These are phyloP conservation scores for Monilinia polystroma DNA, from an alignment of 2,329 filamentous ascomycete genomes.

Conservation along the genomic window DNA sequence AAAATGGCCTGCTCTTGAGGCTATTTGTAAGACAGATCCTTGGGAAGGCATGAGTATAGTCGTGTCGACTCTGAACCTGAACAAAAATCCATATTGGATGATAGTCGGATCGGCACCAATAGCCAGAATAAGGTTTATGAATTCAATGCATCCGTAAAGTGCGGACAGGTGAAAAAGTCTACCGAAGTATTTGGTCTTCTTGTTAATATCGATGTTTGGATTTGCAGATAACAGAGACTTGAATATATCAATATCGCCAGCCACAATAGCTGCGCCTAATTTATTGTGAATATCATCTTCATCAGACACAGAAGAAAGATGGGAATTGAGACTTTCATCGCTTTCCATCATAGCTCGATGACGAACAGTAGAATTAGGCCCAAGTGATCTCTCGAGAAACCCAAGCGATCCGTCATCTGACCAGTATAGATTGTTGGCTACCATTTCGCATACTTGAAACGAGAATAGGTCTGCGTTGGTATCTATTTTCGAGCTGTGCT, in stretches of 20 bases:
- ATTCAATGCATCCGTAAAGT: background rate
- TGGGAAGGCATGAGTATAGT: background rate
- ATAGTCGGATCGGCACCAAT: background rate
- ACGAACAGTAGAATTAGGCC: background rate
- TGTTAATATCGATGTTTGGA: background rate
- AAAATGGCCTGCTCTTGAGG: background rate
- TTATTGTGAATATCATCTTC: too few species aligned
- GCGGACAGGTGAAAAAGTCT: background rate
- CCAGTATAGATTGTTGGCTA: background rate
- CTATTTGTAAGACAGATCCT: background rate
- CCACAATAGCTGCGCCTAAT: background rate
- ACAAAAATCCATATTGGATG: background rate
- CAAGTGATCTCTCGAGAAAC: background rate
- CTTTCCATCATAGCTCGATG: background rate
- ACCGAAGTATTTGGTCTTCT: background rate
- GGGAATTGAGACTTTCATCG: background rate
- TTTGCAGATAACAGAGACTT: background rate
- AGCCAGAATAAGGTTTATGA: background rate
- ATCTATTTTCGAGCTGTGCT: background rate
- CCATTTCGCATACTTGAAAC: background rate
- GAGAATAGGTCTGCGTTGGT: background rate
- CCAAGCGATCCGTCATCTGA: background rate
- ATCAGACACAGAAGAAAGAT: background rate
- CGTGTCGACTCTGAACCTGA: too few species aligned
- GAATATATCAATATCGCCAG: background rate